A percentile compares a stretch with the other conserved stretches of the same genome.
These are phyloP conservation scores for Tuctoria greenei DNA, from an alignment of 176 grass and related monocot species.

Conservation along the genomic window DNA sequence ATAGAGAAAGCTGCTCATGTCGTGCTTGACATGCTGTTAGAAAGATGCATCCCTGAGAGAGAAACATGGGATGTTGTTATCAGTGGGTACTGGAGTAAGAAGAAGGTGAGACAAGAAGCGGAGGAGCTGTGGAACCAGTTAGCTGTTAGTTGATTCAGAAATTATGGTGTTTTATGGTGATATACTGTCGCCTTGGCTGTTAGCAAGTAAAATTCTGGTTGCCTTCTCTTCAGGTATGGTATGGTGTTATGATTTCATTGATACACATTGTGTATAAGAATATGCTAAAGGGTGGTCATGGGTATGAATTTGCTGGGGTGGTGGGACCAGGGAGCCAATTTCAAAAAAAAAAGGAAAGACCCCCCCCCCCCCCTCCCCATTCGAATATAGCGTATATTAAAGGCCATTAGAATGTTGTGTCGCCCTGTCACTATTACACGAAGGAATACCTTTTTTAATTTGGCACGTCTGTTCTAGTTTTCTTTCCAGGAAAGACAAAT, in stretches of 20 bases:
- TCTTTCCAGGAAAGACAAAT: background rate
- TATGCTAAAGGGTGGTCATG: background rate
- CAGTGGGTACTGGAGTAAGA: slow-evolving; percentile 61
- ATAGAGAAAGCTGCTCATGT: slow-evolving; percentile 58
- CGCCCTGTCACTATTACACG: background rate
- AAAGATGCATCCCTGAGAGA: slow-evolving; percentile 69
- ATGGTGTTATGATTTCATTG: background rate
- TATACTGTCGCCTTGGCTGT: slow-evolving; percentile 1
- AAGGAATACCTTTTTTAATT: background rate
- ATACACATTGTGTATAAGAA: slow-evolving; percentile 4
- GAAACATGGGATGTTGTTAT: slow-evolving; percentile 66
- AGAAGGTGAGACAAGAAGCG: slow-evolving; percentile 51
- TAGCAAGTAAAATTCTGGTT: background rate
- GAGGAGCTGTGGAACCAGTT: slow-evolving; percentile 45
- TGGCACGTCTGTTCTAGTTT: background rate
- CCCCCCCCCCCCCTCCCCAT: too few species aligned
- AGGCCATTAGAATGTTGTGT: background rate
- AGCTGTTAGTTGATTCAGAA: slow-evolving; percentile 33
- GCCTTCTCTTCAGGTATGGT: slow-evolving; percentile 21
- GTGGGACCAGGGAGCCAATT: background rate
- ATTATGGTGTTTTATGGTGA: slow-evolving; percentile 16
- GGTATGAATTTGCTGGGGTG: background rate
- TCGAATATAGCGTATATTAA: too few species aligned
- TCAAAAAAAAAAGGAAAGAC: background rate
- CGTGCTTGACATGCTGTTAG: slow-evolving; percentile 72